A percentile compares a stretch with the other conserved stretches of the same genome.
Evolutionary conservation across 805 yeast species (phyloP).

Genomic region (Brettanomyces naardenensis): DNA sequence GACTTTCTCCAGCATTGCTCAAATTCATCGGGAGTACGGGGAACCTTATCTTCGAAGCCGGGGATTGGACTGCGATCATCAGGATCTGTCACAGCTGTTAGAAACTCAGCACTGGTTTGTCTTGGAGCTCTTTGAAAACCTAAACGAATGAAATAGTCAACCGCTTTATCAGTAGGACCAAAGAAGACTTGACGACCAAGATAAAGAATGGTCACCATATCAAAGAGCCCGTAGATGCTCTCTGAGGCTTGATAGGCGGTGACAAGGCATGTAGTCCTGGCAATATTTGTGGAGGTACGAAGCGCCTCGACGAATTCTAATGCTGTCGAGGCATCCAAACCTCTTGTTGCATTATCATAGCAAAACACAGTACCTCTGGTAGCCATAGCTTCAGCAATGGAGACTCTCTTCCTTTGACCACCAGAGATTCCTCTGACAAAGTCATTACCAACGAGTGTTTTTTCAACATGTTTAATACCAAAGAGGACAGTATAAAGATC

Average conservation of each 20-base stretch:
- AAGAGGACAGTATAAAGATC: constrained; percentile 45
- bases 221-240: constrained; percentile 52
- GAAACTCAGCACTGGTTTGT: constrained; percentile 62
- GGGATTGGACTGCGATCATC: constrained; percentile 41
- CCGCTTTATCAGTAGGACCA: constrained; percentile 48
- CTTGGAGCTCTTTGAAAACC: constrained; percentile 56
- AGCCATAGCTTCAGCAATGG: constrained; percentile 56
- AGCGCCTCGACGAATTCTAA: constrained; percentile 55
- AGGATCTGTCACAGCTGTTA: constrained; percentile 62
- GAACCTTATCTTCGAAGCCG: constrained; percentile 45
- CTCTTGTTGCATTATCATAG: constrained; percentile 67
- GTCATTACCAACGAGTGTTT: constrained; percentile 61
- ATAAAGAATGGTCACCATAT: constrained; percentile 52
- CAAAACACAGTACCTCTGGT: constrained; percentile 47
- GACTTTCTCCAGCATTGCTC: constrained; percentile 54
- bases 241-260: constrained; percentile 67
- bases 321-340: constrained; percentile 65
- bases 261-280: constrained; percentile 50
- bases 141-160: constrained; percentile 47
- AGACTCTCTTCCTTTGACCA: constrained; percentile 67
- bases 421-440: constrained; percentile 65
- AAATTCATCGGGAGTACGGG: constrained; percentile 49
- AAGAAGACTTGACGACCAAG: constrained; percentile 54
- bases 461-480: constrained; percentile 51
- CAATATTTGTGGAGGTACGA: constrained; percentile 49